Evolutionary conservation across 495 filamentous ascomycete genomes (phyloP).

Genomic region (Podospora pseudocomata): DNA sequence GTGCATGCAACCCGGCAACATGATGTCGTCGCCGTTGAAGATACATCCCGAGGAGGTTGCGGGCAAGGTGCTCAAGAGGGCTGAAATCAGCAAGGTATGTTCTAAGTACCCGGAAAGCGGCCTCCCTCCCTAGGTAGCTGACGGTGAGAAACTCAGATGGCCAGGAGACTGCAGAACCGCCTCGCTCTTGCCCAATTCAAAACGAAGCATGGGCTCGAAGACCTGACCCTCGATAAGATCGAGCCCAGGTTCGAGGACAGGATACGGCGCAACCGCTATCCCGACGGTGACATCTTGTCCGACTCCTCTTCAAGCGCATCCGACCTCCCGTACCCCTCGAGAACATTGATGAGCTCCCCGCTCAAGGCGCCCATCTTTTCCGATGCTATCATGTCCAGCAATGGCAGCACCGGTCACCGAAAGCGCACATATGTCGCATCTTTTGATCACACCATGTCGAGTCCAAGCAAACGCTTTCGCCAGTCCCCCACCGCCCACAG

Average conservation of each 20-base stretch:
- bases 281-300: slow-evolving; percentile 63
- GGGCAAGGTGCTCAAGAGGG: slow-evolving; percentile 65
- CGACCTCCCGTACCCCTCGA: slow-evolving; percentile 50
- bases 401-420: slow-evolving; percentile 49
- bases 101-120: neutral
- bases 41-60: slow-evolving; percentile 63
- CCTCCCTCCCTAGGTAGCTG: slow-evolving; percentile 15
- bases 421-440: slow-evolving; percentile 55
- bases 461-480: slow-evolving; percentile 63
- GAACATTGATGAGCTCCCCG: slow-evolving; percentile 59
- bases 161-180: slow-evolving; percentile 82
- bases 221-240: slow-evolving; percentile 69
- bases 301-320: slow-evolving; percentile 77
- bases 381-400: slow-evolving; percentile 59
- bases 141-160: slow-evolving; percentile 61
- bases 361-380: slow-evolving; percentile 67
- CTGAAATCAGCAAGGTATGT: slow-evolving; percentile 79
- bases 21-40: slow-evolving; percentile 55
- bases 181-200: slow-evolving; percentile 95
- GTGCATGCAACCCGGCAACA: slow-evolving; percentile 29
- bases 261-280: slow-evolving; percentile 60
- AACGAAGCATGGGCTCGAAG: slow-evolving; percentile 83
- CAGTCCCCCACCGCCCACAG: slow-evolving; percentile 61
- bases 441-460: slow-evolving; percentile 47
- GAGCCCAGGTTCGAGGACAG: slow-evolving; percentile 72